Evolutionary conservation across 1,284 basidiomycete species (phyloP), one percentile per base, ranked within the genome.

Genomic region (Agaricales sp.): DNA sequence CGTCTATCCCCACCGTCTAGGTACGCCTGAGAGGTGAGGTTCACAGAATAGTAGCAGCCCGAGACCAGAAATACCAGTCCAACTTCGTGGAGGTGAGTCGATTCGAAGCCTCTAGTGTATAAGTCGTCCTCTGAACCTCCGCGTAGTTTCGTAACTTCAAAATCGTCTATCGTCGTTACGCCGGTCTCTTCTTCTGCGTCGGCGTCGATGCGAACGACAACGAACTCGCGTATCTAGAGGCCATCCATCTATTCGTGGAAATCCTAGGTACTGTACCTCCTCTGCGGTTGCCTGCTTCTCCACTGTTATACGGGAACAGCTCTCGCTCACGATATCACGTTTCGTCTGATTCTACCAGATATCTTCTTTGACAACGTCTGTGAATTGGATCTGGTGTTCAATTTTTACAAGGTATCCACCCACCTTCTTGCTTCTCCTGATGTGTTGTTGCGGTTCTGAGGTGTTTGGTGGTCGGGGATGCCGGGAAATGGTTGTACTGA

Each of bases 171-270:
- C 77, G 93, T 52, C 81, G 93, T 52, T 99, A 99, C 60, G 95
- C 95, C 25, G 95, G 95, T 1, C 80, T 99, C 16, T 99, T 97
- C 75, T 99, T 99, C 69, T 97, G 93, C 61, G 77, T 96, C 22
- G 98, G 95, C 59, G 92, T 99, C 6, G 95, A 99, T 61, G 91
- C 91, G 19, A 94, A 97, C 59, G 96, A 99, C 67, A 99, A 99
- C 60, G 96, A 99, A 63, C 75, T 99, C 50, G 92, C 93, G 0
- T 97, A 96, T 63, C 74, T 98, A 22, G 96, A 99, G 64, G 93
- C 92, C 2, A 98, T 99, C 50, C 95, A 99, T 64, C 77, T 99
- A 2, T 98, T 99, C 61, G 96, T 99, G 19, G 96, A 99, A 65
- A 86, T 98, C n/a, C 76, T 99, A 4, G 94, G 93, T 92, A 51